Evolutionary conservation across 73 alveolate species (phyloP), one percentile per base, ranked within the genome.

Genomic region (Paramecium tetraurelia): DNA sequence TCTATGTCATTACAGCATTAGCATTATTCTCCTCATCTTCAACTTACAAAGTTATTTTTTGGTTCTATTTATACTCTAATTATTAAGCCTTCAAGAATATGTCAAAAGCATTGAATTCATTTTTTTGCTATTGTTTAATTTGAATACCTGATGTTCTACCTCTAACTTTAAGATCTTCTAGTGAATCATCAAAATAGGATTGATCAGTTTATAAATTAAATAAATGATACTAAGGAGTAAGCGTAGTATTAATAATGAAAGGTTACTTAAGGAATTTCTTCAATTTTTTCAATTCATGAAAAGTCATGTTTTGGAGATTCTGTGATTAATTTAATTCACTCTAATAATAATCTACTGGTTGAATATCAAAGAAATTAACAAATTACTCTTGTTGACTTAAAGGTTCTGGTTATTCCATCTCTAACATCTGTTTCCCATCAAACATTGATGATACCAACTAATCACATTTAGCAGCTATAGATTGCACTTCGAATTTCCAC

Each of bases 401-500:
- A 10, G 36, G 35, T 44, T 44, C 46, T 6, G 70, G 76, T 24
- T 24, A 21, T 24, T 44, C 90, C 27, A 48, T 46, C 1, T 80
- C 90, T 44, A 80, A 20, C 33, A 80, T 20, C 21, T 40, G n/a
- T 43, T 40, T 43, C 7, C 90, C 90, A 46, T 80, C 90, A 46
- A 80, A 80, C 53, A 80, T 48, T 31, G 90, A 59, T 10, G 63
- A 59, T 31, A 31, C 31, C n/a, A 80, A 22, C 21, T 33, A 80
- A 14, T 27, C 70, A 80, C 90, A 80, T 80, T 80, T 80, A 22
- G 75, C 90, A 1, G 76, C 57, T 4, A 80, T 46, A 12, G 70
- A 31, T 80, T 80, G 5, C 3, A 80, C 57, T 48, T 80, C 90
- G 46, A 80, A 80, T 80, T 35, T 80, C 90, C 90, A 80, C 2